Conservation (phyloP, 176 grass and related monocot species). For the Metroxylon sagu region DNA sequence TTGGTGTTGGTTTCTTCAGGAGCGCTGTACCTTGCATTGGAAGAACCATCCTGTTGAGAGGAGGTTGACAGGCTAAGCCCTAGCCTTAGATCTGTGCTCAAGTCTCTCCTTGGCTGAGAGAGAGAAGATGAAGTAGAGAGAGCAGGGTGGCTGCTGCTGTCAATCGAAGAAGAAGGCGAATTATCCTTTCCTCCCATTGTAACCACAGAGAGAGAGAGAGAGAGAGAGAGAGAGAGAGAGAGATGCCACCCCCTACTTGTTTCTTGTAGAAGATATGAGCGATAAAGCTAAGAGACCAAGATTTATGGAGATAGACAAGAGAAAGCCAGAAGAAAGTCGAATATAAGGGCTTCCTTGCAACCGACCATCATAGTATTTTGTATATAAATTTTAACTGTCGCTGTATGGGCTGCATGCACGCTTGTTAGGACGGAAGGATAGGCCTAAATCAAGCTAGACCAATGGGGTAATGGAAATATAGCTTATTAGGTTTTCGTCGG, state of each 20-base stretch:
- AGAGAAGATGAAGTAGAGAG: slow-evolving; percentile 21
- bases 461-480: no score
- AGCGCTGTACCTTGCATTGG: slow-evolving; percentile 10
- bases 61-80: slow-evolving; percentile 45
- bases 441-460: no score
- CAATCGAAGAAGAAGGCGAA: slow-evolving; percentile 56
- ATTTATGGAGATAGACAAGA: no score
- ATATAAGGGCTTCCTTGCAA: no score
- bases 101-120: slow-evolving; percentile 23
- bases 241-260: no score
- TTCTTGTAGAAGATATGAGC: not conserved
- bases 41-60: slow-evolving; percentile 7
- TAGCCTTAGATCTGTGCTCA: slow-evolving; percentile 49
- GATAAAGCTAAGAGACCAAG: not conserved
- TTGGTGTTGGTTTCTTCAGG: no score
- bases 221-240: not conserved
- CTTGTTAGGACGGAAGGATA: no score
- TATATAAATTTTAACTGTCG: no score
- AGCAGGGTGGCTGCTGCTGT: slow-evolving; percentile 58
- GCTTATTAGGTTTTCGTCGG: no score
- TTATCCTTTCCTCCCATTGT: not conserved
- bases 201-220: not conserved
- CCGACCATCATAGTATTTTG: no score
- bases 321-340: no score
- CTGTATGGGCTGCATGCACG: no score